These are phyloP conservation scores for Aureobasidium namibiae DNA, from an alignment of 2,329 filamentous ascomycete species.

Conservation along the genomic window DNA sequence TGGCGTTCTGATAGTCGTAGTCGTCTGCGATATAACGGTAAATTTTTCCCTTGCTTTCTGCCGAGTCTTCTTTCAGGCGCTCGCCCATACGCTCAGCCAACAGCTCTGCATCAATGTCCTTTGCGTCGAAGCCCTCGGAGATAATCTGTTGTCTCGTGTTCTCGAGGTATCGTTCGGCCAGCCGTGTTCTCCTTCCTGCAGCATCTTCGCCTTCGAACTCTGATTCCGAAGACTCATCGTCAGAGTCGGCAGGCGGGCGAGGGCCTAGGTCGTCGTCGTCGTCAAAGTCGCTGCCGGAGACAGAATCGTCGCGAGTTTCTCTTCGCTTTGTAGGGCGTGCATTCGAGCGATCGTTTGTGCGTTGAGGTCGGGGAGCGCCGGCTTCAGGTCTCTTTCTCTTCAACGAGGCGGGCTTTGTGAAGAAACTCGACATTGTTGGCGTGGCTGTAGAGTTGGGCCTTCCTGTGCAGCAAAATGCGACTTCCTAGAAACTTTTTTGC, in stretches of 20 bases:
- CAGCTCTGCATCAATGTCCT: slow-evolving; percentile 83
- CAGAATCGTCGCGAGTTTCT: slow-evolving; percentile 62
- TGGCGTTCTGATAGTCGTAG: slow-evolving; percentile 60
- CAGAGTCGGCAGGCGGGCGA: slow-evolving; percentile 2
- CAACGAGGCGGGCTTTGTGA: slow-evolving; percentile 77
- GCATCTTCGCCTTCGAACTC: slow-evolving; percentile 73
- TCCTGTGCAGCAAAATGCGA: not conserved
- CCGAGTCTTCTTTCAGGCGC: slow-evolving; percentile 80
- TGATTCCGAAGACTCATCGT: slow-evolving; percentile 29
- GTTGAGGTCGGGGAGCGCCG: slow-evolving; percentile 33
- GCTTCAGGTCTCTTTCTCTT: slow-evolving; percentile 66
- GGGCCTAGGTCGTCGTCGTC: slow-evolving; percentile 37
- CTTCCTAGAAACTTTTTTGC: slow-evolving; percentile 8
- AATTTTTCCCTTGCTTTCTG: slow-evolving; percentile 82
- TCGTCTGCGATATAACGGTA: slow-evolving; percentile 72
- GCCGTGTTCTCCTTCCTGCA: slow-evolving; percentile 73
- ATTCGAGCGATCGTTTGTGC: slow-evolving; percentile 43
- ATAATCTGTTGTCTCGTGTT: slow-evolving; percentile 69
- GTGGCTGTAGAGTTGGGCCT: not conserved
- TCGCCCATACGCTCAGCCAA: slow-evolving; percentile 59
- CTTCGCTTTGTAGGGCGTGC: slow-evolving; percentile 34
- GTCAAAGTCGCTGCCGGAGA: slow-evolving; percentile 75
- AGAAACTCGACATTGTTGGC: slow-evolving; percentile 74
- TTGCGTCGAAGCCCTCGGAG: slow-evolving; percentile 87
- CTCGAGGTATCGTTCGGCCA: slow-evolving; percentile 88